phyloP scores from a whole-genome alignment of 2,329 filamentous ascomycete species.

The Fusarium nisikadoi region DNA sequence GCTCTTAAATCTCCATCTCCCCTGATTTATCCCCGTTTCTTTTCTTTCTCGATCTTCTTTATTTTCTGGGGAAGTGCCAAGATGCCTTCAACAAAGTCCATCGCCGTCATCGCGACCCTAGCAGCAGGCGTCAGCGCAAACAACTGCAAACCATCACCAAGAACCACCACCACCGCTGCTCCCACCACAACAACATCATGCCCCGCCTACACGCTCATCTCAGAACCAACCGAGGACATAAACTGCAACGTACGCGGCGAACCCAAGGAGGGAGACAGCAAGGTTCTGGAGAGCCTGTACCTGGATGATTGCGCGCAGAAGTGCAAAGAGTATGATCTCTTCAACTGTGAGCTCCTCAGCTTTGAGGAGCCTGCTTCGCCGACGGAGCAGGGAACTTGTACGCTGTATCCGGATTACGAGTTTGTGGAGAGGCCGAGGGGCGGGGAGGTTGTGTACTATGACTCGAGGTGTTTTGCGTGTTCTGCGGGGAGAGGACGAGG shows the following conservation, averaged over 20 bases:
- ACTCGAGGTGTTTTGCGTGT: conserved; percentile 8
- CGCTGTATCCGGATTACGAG: background rate
- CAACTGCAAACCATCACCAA: background rate
- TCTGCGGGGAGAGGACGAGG: background rate
- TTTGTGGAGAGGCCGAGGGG: background rate
- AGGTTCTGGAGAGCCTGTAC: background rate
- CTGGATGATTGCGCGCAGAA: background rate
- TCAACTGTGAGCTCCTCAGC: background rate
- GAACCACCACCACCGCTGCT: background rate
- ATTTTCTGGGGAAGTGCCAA: fast-evolving
- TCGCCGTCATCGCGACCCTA: conserved; percentile 15
- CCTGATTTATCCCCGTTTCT: background rate
- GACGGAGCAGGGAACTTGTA: background rate
- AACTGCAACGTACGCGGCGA: background rate
- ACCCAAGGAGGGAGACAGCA: background rate
- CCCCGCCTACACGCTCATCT: background rate
- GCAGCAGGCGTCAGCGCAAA: conserved; percentile 5
- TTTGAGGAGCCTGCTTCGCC: background rate
- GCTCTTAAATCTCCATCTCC: background rate
- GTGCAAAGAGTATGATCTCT: background rate
- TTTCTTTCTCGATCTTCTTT: background rate
- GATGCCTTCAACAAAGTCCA: conserved; percentile 22
- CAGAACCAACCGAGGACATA: background rate
- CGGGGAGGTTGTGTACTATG: background rate
- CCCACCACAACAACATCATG: background rate